These are phyloP conservation scores for Colletotrichum liriopes DNA, from an alignment of 2,329 filamentous ascomycete genomes.

Conservation along the genomic window DNA sequence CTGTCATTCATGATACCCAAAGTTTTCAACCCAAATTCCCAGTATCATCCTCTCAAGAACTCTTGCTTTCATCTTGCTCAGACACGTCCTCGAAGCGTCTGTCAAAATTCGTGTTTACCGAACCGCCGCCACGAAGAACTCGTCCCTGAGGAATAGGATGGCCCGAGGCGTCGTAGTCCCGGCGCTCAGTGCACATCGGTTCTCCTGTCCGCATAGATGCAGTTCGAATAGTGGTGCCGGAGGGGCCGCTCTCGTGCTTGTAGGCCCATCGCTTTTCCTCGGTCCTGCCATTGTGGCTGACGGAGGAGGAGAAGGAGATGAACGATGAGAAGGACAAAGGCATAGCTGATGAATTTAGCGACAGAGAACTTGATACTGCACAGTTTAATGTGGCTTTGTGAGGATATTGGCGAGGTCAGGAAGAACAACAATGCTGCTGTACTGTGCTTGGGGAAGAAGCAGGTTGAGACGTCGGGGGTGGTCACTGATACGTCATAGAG, in stretches of 20 bases:
- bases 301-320: slow-evolving; percentile 34
- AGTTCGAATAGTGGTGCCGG: slow-evolving; percentile 21
- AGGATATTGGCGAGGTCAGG: neutral
- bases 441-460: neutral
- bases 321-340: slow-evolving; percentile 27
- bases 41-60: neutral
- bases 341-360: neutral
- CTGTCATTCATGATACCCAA: neutral
- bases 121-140: neutral
- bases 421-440: neutral
- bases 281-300: slow-evolving; percentile 32
- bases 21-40: neutral
- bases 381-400: neutral
- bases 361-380: neutral
- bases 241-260: slow-evolving; percentile 13
- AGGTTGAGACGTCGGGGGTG: neutral
- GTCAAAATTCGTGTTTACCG: neutral
- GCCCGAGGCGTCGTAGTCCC: slow-evolving; percentile 25
- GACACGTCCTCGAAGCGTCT: slow-evolving; percentile 33
- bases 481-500: neutral
- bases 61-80: slow-evolving; percentile 10
- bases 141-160: slow-evolving; percentile 29
- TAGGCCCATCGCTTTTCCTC: slow-evolving; percentile 28
- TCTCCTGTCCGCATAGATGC: slow-evolving; percentile 23
- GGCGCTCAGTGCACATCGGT: slow-evolving; percentile 24